phyloP scores from a whole-genome alignment of 1,284 basidiomycete genomes.

The Tremellales sp. region DNA sequence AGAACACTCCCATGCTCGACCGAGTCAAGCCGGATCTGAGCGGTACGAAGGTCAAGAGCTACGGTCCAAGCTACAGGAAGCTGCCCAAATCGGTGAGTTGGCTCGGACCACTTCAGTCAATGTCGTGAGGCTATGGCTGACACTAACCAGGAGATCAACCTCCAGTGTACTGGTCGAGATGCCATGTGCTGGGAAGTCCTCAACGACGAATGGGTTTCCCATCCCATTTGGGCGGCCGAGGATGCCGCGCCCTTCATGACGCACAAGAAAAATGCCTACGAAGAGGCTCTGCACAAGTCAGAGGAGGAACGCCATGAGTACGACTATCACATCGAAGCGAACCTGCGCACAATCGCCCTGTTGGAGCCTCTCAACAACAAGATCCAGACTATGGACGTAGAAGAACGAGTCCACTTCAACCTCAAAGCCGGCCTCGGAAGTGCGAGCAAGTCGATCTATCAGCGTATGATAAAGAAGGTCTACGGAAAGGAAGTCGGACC shows the following conservation, averaged over 20 bases:
- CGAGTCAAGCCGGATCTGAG: constrained; percentile 55
- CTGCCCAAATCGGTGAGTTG: constrained; percentile 74
- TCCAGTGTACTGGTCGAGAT: constrained; percentile 92
- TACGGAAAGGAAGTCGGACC: constrained; percentile 74
- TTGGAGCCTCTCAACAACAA: constrained; percentile 85
- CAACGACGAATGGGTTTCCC: constrained; percentile 94
- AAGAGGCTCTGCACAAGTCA: constrained; percentile 91
- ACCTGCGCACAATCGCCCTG: constrained; percentile 84
- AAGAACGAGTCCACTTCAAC: constrained; percentile 79
- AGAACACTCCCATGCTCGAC: constrained; percentile 60
- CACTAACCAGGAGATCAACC: constrained; percentile 71
- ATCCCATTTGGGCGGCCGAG: constrained; percentile 94
- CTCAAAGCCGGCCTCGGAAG: constrained; percentile 87
- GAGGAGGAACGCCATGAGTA: constrained; percentile 99
- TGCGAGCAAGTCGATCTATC: constrained; percentile 80
- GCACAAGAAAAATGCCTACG: constrained; percentile 95
- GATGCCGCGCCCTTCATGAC: constrained; percentile 91
- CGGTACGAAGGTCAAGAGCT: constrained; percentile 45
- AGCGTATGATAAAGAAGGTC: constrained; percentile 90
- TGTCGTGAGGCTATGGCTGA: neutral
- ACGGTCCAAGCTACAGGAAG: constrained; percentile 88
- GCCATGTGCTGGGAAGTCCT: constrained; percentile 94
- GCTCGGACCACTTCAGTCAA: constrained; percentile 1
- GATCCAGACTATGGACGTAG: constrained; percentile 82
- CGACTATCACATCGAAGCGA: constrained; percentile 92